Conservation (phyloP, 2,329 filamentous ascomycete species). For the Scedosporium apiospermum region DNA sequence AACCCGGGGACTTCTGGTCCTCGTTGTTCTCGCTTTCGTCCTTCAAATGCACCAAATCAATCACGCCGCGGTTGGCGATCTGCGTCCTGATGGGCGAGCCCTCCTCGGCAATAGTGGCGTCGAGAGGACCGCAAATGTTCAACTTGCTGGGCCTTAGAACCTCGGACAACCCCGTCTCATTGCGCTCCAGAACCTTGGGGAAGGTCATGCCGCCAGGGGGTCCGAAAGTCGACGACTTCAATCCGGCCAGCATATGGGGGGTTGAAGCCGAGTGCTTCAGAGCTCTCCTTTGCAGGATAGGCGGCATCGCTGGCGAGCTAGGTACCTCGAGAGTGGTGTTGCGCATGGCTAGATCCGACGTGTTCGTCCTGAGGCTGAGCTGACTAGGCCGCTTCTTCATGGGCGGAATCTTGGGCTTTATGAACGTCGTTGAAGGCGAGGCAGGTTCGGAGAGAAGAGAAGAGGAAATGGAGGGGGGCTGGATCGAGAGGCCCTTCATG, state of each 20-base stretch:
- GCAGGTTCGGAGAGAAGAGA: slow-evolving; percentile 36
- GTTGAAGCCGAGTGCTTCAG: slow-evolving; percentile 60
- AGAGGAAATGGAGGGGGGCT: slow-evolving; percentile 43
- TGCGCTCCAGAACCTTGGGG: slow-evolving; percentile 49
- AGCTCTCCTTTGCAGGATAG: slow-evolving; percentile 52
- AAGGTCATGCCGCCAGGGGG: slow-evolving; percentile 55
- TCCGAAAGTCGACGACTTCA: slow-evolving; percentile 51
- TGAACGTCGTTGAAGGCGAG: slow-evolving; percentile 69
- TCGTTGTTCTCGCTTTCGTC: slow-evolving; percentile 64
- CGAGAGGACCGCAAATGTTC: slow-evolving; percentile 24
- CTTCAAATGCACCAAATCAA: slow-evolving; percentile 47
- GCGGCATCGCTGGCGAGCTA: slow-evolving; percentile 43
- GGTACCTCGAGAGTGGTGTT: slow-evolving; percentile 43
- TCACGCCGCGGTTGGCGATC: slow-evolving; percentile 48
- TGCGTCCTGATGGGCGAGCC: slow-evolving; percentile 51
- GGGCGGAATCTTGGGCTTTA: slow-evolving; percentile 64
- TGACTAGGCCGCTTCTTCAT: slow-evolving; percentile 69
- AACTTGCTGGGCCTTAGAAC: slow-evolving; percentile 43
- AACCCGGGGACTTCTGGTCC: slow-evolving; percentile 72
- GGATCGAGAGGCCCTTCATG: slow-evolving; percentile 75
- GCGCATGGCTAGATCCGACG: slow-evolving; percentile 43
- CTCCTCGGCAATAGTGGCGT: slow-evolving; percentile 41
- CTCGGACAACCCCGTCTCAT: slow-evolving; percentile 50
- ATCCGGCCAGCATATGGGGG: slow-evolving; percentile 53
- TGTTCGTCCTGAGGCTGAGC: slow-evolving; percentile 65